A percentile compares a stretch with the other conserved stretches of the same genome.
phyloP scores from a whole-genome alignment of 805 yeast species.

The Starmerella stellata region DNA sequence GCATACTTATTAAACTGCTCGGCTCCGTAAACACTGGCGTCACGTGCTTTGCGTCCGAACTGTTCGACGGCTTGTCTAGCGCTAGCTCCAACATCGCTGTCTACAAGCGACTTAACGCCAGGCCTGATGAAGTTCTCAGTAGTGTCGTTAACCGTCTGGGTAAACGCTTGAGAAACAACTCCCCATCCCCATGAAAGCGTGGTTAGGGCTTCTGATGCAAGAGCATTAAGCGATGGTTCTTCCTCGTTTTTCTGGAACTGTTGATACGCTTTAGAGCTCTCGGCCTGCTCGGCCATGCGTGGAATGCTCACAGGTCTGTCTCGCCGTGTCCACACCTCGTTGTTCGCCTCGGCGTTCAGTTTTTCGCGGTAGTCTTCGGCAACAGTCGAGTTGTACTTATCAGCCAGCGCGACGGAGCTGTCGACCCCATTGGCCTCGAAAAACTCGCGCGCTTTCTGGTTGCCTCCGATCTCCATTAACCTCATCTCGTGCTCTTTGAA shows the following conservation, averaged over 20 bases:
- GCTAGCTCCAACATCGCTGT: constrained; percentile 60
- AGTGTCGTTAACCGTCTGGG: constrained; percentile 69
- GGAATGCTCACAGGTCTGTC: constrained; percentile 20
- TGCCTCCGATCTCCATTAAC: constrained; percentile 91
- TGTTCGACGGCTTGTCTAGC: constrained; percentile 90
- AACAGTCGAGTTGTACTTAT: constrained; percentile 70
- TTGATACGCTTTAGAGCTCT: constrained; percentile 3
- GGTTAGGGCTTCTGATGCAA: constrained; percentile 64
- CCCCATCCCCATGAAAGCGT: constrained; percentile 90
- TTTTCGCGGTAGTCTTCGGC: constrained; percentile 89
- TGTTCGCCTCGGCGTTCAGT: constrained; percentile 58
- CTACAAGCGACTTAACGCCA: constrained; percentile 61
- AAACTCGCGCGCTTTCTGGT: constrained; percentile 51
- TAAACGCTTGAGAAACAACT: constrained; percentile 65
- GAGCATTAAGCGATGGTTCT: constrained; percentile 27
- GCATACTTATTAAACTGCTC: constrained; percentile 48
- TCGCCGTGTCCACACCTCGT: constrained; percentile 45
- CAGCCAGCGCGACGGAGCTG: constrained; percentile 40
- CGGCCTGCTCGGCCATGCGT: constrained; percentile 1
- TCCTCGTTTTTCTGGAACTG: constrained; percentile 11
- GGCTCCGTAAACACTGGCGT: constrained; percentile 60
- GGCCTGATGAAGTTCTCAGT: constrained; percentile 82
- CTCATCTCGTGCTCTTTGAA: constrained; percentile 81
- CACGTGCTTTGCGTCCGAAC: constrained; percentile 86
- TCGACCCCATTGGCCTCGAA: constrained; percentile 58